A percentile compares a stretch with the other conserved stretches of the same genome.
Evolutionary conservation across 306 rosid species (phyloP).

Genomic region (Vigna angularis): DNA sequence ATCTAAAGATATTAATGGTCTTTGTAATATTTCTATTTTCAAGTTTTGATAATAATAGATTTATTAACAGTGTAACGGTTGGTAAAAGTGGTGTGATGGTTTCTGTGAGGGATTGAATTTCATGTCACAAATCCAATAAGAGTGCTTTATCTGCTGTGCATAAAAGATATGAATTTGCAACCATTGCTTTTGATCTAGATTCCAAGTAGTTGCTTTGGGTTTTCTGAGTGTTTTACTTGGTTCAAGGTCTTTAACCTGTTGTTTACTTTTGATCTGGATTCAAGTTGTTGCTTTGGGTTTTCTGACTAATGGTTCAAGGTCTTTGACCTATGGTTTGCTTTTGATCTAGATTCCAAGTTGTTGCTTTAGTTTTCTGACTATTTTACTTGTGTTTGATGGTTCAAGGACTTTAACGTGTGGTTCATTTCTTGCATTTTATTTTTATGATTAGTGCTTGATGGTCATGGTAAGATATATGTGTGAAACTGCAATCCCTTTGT

Average conservation of each 20-base stretch:
- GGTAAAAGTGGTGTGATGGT: neutral
- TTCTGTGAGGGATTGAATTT: slow-evolving; percentile 11
- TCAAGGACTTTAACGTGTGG: neutral
- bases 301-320: neutral
- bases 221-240: slow-evolving; percentile 8
- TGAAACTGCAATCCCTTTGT: neutral
- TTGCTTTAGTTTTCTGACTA: slow-evolving; percentile 5
- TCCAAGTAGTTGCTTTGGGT: neutral
- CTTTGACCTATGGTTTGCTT: too few species aligned
- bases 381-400: neutral
- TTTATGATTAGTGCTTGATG: slow-evolving; percentile 5
- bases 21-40: neutral
- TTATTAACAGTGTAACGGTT: neutral
- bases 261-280: neutral
- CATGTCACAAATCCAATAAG: too few species aligned
- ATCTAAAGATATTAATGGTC: neutral
- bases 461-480: neutral
- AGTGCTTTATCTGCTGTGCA: neutral
- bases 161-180: slow-evolving; percentile 7
- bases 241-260: neutral
- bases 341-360: neutral
- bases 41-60: neutral
- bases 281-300: neutral
- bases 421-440: slow-evolving; percentile 15
- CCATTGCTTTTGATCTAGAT: slow-evolving; percentile 1